Base-by-base conservation (phyloP, 257 asterid genomes). In the Jaltomata sinuosa region DNA sequence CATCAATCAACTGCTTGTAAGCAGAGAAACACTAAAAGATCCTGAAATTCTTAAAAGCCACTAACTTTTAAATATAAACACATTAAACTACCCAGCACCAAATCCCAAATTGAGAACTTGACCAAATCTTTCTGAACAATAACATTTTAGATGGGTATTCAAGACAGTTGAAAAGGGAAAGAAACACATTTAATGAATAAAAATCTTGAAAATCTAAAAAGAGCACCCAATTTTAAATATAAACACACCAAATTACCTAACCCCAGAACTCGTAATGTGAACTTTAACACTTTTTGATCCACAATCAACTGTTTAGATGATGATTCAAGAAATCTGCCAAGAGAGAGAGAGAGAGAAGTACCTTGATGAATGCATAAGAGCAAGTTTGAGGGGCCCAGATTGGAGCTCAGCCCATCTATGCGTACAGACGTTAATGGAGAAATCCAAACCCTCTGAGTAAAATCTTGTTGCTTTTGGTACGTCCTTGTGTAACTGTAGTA, bases 401-500 rank as follows among this genome's bases (percentile, higher is more conserved):
- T 95, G 98, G 55, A 95, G 99, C 91, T 94, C 99, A 38, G 98
- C 97, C 97, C 97, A 96, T 21, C 98, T 93, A 82, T 86, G 95
- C 77, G 95, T 90, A 89, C 98, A 96, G n/a, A 96, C 92, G 57
- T 91, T 89, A 69, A 96, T 85, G 83, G 93, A 92, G 89, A 96
- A 91, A 6, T 94, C 98, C 54, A 94, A 88, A 52, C 98, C 98
- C 78, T 94, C 95, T 14, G 98, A 93, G 82, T 94, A 93, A 85
- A 96, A 90, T 82, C 93, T 92, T 57, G 98, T 95, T 53, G 98
- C 99, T 88, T 92, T 94, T 3, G 99, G 99, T 38, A 96, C 95
- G 83, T 96, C 98, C 88, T 90, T 94, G 91, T 96, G 98, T 52
- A 94, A 87, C 86, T 94, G 98, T 85, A 94, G 91, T 57, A 94